Evolutionary conservation across 257 asterid species (phyloP).

Genomic region (Solanum megistacrolobum): DNA sequence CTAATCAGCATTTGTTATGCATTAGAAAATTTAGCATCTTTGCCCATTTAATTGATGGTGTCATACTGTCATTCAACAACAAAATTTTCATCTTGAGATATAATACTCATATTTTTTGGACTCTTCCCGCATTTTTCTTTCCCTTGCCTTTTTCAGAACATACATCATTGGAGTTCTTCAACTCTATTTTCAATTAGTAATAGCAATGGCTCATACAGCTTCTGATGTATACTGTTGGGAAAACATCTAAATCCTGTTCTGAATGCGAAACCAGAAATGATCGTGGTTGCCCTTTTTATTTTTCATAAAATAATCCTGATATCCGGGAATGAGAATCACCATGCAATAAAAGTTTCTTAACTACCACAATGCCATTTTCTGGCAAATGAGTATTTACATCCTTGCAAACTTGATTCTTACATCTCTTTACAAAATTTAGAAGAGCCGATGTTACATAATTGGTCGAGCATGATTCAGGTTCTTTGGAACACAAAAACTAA

Average conservation of each 20-base stretch:
- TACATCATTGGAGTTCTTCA: background rate
- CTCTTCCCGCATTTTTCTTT: background rate
- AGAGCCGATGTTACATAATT: background rate
- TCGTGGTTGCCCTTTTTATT: background rate
- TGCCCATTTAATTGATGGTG: background rate
- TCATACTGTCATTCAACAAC: background rate
- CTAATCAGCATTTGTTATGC: background rate
- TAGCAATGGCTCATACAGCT: background rate
- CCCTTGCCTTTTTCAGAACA: background rate
- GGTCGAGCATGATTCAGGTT: background rate
- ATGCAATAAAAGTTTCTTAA: background rate
- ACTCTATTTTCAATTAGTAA: background rate
- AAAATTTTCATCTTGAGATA: background rate
- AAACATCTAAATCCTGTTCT: background rate
- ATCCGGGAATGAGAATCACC: background rate
- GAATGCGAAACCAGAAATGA: background rate
- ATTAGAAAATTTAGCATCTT: background rate
- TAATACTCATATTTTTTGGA: background rate
- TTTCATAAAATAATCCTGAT: background rate
- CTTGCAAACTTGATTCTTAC: background rate
- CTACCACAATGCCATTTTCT: background rate
- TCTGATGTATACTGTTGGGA: background rate
- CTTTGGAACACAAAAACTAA: background rate
- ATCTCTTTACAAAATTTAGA: background rate
- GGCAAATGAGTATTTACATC: background rate